A percentile compares a stretch with the other conserved stretches of the same genome.
These are phyloP conservation scores for Vicia villosa DNA, from an alignment of 306 rosid species.

Conservation along the genomic window DNA sequence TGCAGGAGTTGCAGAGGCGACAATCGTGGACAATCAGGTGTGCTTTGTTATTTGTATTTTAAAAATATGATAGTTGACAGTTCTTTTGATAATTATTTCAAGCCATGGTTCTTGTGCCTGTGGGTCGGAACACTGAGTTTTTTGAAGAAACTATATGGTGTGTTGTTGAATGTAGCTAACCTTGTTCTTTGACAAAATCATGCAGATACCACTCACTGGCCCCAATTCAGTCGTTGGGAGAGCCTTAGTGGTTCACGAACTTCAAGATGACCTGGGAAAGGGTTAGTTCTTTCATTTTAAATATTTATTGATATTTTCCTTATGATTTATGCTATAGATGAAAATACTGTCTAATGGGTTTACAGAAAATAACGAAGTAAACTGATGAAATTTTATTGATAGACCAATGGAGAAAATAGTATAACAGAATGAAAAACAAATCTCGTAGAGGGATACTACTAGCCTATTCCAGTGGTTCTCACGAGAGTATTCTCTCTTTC, in stretches of 20 bases:
- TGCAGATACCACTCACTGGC: conserved; percentile 74
- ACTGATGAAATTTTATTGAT: not conserved
- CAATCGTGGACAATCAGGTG: conserved; percentile 79
- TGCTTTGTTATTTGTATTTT: conserved; percentile 9
- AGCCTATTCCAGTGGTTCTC: not conserved
- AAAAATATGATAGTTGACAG: not conserved
- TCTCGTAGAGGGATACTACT: not conserved
- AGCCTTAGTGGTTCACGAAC: conserved; percentile 88
- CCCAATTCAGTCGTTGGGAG: conserved; percentile 82
- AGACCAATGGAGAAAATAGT: not conserved
- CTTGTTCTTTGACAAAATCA: conserved; percentile 11
- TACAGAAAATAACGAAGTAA: no score
- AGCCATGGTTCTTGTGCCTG: not conserved
- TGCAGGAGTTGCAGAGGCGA: conserved; percentile 75
- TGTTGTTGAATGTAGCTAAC: conserved; percentile 13
- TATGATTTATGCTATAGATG: conserved; percentile 6
- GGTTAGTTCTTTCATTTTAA: conserved; percentile 56
- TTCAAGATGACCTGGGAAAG: conserved; percentile 85
- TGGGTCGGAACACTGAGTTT: not conserved
- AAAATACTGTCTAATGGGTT: not conserved
- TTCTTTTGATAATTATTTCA: not conserved
- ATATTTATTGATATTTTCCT: conserved; percentile 5
- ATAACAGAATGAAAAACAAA: not conserved
- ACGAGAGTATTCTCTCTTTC: not conserved
- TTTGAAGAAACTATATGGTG: not conserved